Percentiles rank a stretch among this genome's conserved stretches.
Conservation (phyloP, 306 rosid species). For the Abrus precatorius region DNA sequence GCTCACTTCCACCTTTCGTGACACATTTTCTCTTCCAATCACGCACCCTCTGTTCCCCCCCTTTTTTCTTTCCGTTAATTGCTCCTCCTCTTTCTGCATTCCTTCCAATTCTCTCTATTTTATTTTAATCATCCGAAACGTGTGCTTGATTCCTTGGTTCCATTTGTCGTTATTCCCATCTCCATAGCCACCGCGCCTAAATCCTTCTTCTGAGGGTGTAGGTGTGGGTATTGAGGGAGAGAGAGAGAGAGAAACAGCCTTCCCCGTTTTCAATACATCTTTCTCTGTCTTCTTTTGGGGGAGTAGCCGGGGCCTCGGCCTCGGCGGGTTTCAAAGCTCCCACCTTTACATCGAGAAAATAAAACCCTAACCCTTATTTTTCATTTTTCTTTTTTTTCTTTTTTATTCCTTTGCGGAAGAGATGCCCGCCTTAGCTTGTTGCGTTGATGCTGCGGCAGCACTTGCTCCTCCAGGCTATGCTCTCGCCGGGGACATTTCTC, state of each 20-base stretch:
- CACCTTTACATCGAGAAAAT: constrained; percentile 60
- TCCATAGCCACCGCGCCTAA: too few species aligned
- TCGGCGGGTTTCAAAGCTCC: constrained; percentile 99
- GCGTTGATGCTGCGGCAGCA: constrained; percentile 78
- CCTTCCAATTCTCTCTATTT: too few species aligned
- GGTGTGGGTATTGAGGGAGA: constrained; percentile 73
- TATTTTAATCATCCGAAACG: too few species aligned
- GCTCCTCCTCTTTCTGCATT: not conserved
- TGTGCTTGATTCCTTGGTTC: constrained; percentile 30
- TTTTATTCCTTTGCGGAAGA: constrained; percentile 56
- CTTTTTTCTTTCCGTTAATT: not conserved
- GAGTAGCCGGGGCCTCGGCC: constrained; percentile 99
- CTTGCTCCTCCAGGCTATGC: constrained; percentile 82
- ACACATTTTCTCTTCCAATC: not conserved
- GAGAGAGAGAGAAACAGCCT: constrained; percentile 42
- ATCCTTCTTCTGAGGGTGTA: constrained; percentile 59
- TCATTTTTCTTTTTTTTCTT: constrained; percentile 34
- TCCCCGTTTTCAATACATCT: constrained; percentile 60
- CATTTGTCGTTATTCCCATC: too few species aligned
- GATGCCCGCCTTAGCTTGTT: constrained; percentile 96
- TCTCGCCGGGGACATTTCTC: constrained; percentile 70
- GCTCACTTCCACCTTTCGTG: constrained; percentile 57
- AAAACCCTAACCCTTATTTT: constrained; percentile 45
- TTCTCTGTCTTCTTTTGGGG: constrained; percentile 80
- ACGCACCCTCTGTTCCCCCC: too few species aligned